phyloP scores from a whole-genome alignment of 805 yeast species.

The Saccharomycopsis sp. region DNA sequence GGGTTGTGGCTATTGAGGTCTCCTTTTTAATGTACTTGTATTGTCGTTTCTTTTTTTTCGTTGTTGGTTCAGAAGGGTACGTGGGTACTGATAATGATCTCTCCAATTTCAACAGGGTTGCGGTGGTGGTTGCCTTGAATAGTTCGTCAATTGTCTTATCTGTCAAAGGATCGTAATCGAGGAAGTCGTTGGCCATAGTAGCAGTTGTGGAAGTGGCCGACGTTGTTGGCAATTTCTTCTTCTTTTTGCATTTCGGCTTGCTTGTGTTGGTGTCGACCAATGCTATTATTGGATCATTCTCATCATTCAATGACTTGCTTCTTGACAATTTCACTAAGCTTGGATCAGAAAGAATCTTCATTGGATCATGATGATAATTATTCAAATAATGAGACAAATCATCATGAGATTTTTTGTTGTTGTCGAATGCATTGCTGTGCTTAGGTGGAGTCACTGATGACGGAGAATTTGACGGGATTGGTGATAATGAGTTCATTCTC shows the following conservation, averaged over 20 bases:
- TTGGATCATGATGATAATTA: slow-evolving; percentile 12
- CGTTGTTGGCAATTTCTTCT: neutral
- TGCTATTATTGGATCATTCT: too few species aligned
- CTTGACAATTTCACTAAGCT: slow-evolving; percentile 12
- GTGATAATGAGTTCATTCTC: slow-evolving; percentile 12
- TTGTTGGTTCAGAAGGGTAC: slow-evolving; percentile 2
- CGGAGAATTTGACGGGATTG: slow-evolving; percentile 4
- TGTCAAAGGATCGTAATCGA: slow-evolving; percentile 10
- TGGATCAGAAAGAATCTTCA: slow-evolving; percentile 6
- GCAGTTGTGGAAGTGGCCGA: too few species aligned
- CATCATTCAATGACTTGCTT: slow-evolving; percentile 8
- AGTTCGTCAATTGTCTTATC: neutral
- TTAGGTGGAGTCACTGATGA: neutral
- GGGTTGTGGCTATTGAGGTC: neutral
- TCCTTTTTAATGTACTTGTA: neutral
- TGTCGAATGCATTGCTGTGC: neutral
- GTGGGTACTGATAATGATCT: slow-evolving; percentile 13
- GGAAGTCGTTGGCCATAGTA: slow-evolving; percentile 6
- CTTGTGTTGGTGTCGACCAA: neutral
- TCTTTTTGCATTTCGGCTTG: neutral
- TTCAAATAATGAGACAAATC: slow-evolving; percentile 9
- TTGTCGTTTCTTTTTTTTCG: neutral
- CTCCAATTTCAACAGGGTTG: slow-evolving; percentile 8
- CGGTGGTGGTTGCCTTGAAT: neutral
- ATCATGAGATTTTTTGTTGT: neutral